Conservation (phyloP, 768 basidiomycete genomes). For the Termitomyces sp. region DNA sequence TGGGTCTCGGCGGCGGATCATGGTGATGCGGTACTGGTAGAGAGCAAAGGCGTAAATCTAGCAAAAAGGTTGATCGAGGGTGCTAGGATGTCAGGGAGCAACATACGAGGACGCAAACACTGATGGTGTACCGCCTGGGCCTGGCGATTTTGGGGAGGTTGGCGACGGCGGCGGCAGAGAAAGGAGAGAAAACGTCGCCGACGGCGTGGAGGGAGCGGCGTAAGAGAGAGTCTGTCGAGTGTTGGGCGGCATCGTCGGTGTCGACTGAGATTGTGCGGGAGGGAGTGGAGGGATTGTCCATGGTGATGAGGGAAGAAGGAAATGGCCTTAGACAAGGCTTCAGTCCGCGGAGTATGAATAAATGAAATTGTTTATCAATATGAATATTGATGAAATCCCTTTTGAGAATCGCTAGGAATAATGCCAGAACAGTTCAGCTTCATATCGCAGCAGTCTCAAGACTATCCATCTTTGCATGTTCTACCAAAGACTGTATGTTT, state of each 20-base stretch:
- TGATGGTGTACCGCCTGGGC: slow-evolving; percentile 63
- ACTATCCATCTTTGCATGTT: too few species aligned
- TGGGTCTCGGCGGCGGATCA: slow-evolving; percentile 87
- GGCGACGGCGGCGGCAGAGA: slow-evolving; percentile 61
- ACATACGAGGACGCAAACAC: slow-evolving; percentile 62
- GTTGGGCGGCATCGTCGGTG: background rate
- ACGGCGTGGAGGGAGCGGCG: slow-evolving; percentile 63
- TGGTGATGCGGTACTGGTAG: slow-evolving; percentile 85
- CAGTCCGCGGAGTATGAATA: too few species aligned
- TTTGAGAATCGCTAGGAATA: too few species aligned
- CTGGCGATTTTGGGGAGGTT: slow-evolving; percentile 40
- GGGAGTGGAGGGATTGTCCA: slow-evolving; percentile 5
- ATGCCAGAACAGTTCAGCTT: too few species aligned
- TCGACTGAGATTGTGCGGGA: slow-evolving; percentile 7
- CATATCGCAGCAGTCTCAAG: too few species aligned
- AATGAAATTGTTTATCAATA: background rate
- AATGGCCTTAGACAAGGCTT: too few species aligned
- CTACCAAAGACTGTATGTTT: too few species aligned
- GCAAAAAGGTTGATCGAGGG: background rate
- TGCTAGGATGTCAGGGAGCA: background rate
- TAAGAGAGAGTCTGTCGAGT: slow-evolving; percentile 33
- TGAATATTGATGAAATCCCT: too few species aligned
- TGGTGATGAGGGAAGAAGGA: background rate
- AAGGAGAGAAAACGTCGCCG: slow-evolving; percentile 57
- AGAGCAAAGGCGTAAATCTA: slow-evolving; percentile 84